Evolutionary conservation across 371 early-diverging fungal genomes (phyloP).

Genomic region (Homolaphlyctis polyrhiza): DNA sequence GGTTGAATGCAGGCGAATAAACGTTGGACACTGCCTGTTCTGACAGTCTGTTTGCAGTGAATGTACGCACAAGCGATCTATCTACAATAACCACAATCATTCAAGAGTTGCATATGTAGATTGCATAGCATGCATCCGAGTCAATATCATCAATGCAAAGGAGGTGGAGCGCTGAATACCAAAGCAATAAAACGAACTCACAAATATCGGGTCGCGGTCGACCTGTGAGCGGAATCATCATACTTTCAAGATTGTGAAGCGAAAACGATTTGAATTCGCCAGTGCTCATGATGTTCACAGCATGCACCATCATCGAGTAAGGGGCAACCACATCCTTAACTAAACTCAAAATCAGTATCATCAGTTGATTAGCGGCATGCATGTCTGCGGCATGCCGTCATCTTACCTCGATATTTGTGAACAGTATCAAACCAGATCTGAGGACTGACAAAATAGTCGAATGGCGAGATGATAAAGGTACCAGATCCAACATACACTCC

Average conservation of each 20-base stretch:
- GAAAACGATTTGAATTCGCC: constrained; percentile 37
- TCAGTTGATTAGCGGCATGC: neutral
- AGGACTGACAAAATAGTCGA: constrained; percentile 53
- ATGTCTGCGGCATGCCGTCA: neutral
- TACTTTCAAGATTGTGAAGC: constrained; percentile 58
- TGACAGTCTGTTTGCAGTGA: constrained; percentile 55
- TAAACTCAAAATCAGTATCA: constrained; percentile 10
- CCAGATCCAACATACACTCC: constrained; percentile 69
- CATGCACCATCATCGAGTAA: constrained; percentile 70
- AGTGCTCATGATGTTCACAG: constrained; percentile 48
- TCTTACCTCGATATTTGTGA: constrained; percentile 45
- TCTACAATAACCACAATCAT: too few species aligned
- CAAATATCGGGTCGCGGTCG: constrained; percentile 56
- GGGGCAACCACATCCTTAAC: constrained; percentile 71
- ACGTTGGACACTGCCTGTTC: constrained; percentile 62
- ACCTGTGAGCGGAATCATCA: constrained; percentile 66
- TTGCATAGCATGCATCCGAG: too few species aligned
- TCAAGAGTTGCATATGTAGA: too few species aligned
- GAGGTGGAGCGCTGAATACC: too few species aligned
- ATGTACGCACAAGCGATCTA: constrained; percentile 41
- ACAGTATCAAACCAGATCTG: constrained; percentile 62
- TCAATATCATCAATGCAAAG: too few species aligned
- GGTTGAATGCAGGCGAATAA: constrained; percentile 71
- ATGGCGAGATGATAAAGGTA: constrained; percentile 51
- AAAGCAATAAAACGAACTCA: constrained; percentile 27